phyloP scores from a whole-genome alignment of 768 basidiomycete genomes.

The Phlegmacium glaucopus region DNA sequence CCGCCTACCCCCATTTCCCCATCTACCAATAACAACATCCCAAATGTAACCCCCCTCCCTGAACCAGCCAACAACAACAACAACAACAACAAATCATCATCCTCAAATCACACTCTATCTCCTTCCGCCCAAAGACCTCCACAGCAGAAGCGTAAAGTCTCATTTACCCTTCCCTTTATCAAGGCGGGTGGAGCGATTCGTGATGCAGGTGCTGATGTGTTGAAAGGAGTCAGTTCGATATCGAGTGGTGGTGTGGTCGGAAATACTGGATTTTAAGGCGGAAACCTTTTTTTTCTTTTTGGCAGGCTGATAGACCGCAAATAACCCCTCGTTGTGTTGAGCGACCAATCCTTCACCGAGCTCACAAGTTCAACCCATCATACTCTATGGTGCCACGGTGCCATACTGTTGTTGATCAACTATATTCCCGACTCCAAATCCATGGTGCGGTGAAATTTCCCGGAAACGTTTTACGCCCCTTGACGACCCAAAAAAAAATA shows the following conservation, averaged over 20 bases:
- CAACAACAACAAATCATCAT: not conserved
- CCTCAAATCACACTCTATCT: not conserved
- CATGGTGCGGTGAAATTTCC: no score
- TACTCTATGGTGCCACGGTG: no score
- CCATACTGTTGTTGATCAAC: no score
- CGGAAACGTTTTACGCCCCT: no score
- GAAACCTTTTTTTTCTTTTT: no score
- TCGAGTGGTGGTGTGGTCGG: slow-evolving; percentile 9
- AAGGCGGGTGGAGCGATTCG: slow-evolving; percentile 23
- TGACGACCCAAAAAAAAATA: no score
- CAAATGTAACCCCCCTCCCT: not conserved
- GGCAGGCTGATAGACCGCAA: no score
- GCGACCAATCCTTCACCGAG: no score
- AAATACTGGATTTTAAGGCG: not conserved
- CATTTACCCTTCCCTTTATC: slow-evolving; percentile 29
- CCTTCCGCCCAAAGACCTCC: not conserved
- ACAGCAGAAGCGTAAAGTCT: slow-evolving; percentile 18
- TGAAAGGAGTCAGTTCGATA: slow-evolving; percentile 43
- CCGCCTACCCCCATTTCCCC: not conserved
- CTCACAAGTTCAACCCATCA: no score
- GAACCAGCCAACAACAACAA: no score
- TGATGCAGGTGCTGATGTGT: slow-evolving; percentile 30
- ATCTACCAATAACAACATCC: not conserved
- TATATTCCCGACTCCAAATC: no score
- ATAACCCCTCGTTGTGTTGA: no score